Evolutionary conservation across 108 stramenopile species (phyloP).

Genomic region (Licmophora abbreviata): DNA sequence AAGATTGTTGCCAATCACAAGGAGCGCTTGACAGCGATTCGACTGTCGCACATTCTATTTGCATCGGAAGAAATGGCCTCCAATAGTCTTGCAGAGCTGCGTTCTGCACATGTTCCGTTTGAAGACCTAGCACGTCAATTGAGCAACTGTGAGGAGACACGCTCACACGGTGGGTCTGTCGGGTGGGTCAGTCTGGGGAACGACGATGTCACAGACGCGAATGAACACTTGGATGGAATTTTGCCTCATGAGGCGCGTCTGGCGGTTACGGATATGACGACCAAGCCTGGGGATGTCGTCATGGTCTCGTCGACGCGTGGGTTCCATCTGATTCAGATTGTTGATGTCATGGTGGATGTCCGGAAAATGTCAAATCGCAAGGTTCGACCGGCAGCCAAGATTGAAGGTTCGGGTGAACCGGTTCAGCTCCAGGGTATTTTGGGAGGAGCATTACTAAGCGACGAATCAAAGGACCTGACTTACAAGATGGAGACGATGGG

Average conservation of each 20-base stretch:
- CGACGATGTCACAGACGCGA: constrained; percentile 17
- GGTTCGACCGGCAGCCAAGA: constrained; percentile 18
- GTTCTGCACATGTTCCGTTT: constrained; percentile 34
- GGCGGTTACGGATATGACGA: constrained; percentile 19
- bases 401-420: constrained; percentile 11
- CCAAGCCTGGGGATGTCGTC: constrained; percentile 50
- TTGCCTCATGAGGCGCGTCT: constrained; percentile 31
- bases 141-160: constrained; percentile 38
- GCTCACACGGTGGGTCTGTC: constrained; percentile 35
- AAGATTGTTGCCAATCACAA: constrained; percentile 56
- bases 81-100: constrained; percentile 26
- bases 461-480: constrained; percentile 1
- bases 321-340: constrained; percentile 72
- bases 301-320: constrained; percentile 38
- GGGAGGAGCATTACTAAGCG: constrained; percentile 1
- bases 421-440: not conserved
- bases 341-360: constrained; percentile 88
- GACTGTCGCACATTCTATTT: constrained; percentile 53
- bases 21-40: constrained; percentile 55
- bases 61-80: constrained; percentile 36
- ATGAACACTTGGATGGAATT: constrained; percentile 63
- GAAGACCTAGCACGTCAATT: constrained; percentile 39
- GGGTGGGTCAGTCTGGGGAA: constrained; percentile 34
- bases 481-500: constrained; percentile 77
- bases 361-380: constrained; percentile 63